Conservation (phyloP, 257 asterid genomes). For the Anisodus tanguticus region DNA sequence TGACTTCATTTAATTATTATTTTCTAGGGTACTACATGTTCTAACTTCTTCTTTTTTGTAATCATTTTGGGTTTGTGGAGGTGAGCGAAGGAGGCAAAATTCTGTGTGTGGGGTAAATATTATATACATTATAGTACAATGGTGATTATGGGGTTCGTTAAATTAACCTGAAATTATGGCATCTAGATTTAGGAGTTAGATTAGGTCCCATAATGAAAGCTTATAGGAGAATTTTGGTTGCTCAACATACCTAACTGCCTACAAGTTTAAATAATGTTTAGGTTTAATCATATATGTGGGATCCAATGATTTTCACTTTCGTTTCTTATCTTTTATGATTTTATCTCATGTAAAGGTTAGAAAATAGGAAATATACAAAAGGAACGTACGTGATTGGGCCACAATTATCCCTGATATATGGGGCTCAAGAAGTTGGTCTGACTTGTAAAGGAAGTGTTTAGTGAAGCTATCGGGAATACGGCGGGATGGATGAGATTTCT, state of each 20-base stretch:
- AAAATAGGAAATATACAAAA: neutral
- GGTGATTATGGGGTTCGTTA: neutral
- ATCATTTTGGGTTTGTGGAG: neutral
- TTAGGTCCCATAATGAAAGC: slow-evolving; percentile 23
- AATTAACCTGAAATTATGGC: slow-evolving; percentile 20
- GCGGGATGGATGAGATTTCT: neutral
- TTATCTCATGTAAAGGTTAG: neutral
- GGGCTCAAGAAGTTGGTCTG: slow-evolving; percentile 25
- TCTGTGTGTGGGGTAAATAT: neutral
- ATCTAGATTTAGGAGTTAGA: slow-evolving; percentile 11
- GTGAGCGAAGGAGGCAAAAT: neutral
- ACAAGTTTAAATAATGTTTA: neutral
- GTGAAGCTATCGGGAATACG: too few relatives aligned
- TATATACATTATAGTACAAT: slow-evolving; percentile 8
- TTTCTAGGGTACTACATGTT: neutral
- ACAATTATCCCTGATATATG: neutral
- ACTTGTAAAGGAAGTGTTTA: neutral
- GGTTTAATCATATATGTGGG: slow-evolving; percentile 9
- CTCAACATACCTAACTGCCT: slow-evolving; percentile 3
- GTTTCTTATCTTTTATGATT: neutral
- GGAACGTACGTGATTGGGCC: slow-evolving; percentile 14
- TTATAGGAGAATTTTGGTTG: neutral
- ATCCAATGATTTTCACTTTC: neutral
- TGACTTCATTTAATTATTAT: neutral
- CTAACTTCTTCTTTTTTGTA: too few relatives aligned